These are phyloP conservation scores for Pleurotus citrinopileatus DNA, from an alignment of 768 basidiomycete genomes.

Conservation along the genomic window DNA sequence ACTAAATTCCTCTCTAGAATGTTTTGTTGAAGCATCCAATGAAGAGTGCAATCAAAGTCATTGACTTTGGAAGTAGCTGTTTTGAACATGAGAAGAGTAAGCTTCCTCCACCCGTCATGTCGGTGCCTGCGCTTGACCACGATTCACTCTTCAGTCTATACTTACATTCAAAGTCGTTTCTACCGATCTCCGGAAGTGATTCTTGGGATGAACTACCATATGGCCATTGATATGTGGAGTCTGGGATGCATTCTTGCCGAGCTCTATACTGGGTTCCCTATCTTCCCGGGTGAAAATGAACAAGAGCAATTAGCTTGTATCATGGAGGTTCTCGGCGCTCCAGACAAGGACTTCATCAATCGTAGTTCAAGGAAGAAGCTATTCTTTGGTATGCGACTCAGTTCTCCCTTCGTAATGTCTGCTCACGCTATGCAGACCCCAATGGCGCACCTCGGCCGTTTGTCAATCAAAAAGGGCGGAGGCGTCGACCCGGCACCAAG, in stretches of 20 bases:
- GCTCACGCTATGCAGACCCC: constrained; percentile 55
- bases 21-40: constrained; percentile 91
- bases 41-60: constrained; percentile 96
- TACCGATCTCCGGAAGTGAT: constrained; percentile 99
- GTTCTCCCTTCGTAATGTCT: constrained; percentile 2
- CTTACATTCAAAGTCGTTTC: constrained; percentile 99
- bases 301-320: constrained; percentile 98
- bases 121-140: constrained; percentile 4
- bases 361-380: constrained; percentile 90
- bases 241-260: constrained; percentile 97
- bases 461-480: constrained; percentile 93
- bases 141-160: constrained; percentile 69
- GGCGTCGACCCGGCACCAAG: constrained; percentile 89
- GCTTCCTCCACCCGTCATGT: constrained; percentile 28
- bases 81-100: constrained; percentile 97
- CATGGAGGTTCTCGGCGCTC: constrained; percentile 97
- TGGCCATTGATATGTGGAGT: constrained; percentile 99
- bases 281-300: constrained; percentile 99
- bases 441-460: constrained; percentile 92
- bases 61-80: constrained; percentile 98
- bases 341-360: constrained; percentile 94
- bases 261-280: constrained; percentile 94
- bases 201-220: constrained; percentile 97
- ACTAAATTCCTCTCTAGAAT: constrained; percentile 53
- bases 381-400: constrained; percentile 75